These are phyloP conservation scores for Ophiostoma montium DNA, from an alignment of 2,329 filamentous ascomycete genomes.

Conservation along the genomic window DNA sequence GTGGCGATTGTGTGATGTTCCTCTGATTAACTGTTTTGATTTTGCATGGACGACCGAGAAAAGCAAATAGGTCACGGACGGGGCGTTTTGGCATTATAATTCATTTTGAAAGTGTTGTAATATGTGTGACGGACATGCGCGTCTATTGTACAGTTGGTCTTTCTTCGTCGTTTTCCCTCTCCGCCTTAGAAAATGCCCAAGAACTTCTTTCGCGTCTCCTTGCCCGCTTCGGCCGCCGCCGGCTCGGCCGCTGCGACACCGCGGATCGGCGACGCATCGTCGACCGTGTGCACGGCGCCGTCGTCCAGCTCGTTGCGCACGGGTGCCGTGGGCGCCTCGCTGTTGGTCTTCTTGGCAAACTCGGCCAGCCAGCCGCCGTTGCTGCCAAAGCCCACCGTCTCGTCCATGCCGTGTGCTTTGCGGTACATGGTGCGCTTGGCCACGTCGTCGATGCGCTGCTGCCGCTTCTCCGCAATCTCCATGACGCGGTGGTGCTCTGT, in stretches of 20 bases:
- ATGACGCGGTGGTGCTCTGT: constrained; percentile 59
- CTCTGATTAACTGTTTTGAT: too few species aligned
- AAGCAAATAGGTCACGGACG: too few species aligned
- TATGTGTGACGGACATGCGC: too few species aligned
- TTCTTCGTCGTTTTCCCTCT: background rate
- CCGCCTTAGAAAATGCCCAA: constrained; percentile 58
- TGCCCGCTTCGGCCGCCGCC: constrained; percentile 31
- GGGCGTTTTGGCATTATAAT: background rate
- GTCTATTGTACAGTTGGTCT: background rate
- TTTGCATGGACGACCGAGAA: too few species aligned
- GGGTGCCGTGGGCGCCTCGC: constrained; percentile 13
- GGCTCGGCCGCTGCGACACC: background rate
- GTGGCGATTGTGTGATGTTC: constrained; percentile 47
- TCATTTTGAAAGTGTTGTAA: background rate
- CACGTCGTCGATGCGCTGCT: constrained; percentile 67
- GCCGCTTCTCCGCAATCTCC: constrained; percentile 56
- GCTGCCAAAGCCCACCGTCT: constrained; percentile 35
- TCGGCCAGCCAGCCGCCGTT: constrained; percentile 11
- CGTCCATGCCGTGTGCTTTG: constrained; percentile 69
- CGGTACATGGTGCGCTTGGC: constrained; percentile 76
- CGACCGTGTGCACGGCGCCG: constrained; percentile 24
- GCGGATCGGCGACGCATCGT: constrained; percentile 19
- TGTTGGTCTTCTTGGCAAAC: constrained; percentile 9
- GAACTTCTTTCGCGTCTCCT: constrained; percentile 59
- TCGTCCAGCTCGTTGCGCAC: constrained; percentile 18